Evolutionary conservation across 768 basidiomycete genomes (phyloP).

Genomic region (Leccinellum rugosiceps): DNA sequence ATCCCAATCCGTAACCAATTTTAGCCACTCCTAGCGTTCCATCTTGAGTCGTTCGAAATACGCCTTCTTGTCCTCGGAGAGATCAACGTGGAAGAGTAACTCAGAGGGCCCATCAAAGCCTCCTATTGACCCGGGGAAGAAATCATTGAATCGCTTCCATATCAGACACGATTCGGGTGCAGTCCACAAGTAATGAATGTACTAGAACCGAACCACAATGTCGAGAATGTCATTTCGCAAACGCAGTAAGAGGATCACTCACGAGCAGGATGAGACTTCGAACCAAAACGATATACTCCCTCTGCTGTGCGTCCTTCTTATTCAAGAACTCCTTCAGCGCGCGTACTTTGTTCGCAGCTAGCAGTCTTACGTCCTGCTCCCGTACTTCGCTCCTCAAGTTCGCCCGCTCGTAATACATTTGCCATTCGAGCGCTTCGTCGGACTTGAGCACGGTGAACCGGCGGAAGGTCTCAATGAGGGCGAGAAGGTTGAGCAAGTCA

Average conservation of each 20-base stretch:
- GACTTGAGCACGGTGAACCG: too few species aligned
- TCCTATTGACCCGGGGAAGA: conserved; percentile 26
- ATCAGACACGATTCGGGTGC: conserved; percentile 26
- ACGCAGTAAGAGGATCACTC: too few species aligned
- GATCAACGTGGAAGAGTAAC: conserved; percentile 22
- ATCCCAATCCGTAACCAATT: conserved; percentile 18
- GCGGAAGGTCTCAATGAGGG: too few species aligned
- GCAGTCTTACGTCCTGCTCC: too few species aligned
- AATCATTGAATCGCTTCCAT: conserved; percentile 18
- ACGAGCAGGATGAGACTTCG: conserved; percentile 7
- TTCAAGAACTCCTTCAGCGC: too few species aligned
- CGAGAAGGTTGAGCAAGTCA: too few species aligned
- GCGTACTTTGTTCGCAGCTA: too few species aligned
- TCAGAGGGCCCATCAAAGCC: conserved; percentile 11
- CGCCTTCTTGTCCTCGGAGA: conserved; percentile 20
- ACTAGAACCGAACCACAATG: too few species aligned
- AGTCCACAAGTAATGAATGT: conserved; percentile 16
- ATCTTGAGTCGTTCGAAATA: conserved; percentile 13
- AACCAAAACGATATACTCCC: conserved; percentile 22
- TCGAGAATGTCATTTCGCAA: too few species aligned
- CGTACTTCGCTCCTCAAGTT: too few species aligned
- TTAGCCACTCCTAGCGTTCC: conserved; percentile 20
- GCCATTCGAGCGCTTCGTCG: too few species aligned
- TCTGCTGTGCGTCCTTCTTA: conserved; percentile 12
- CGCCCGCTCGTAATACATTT: too few species aligned